Evolutionary conservation across 1,284 basidiomycete species (phyloP).

Genomic region (Boletellus deceptivus): DNA sequence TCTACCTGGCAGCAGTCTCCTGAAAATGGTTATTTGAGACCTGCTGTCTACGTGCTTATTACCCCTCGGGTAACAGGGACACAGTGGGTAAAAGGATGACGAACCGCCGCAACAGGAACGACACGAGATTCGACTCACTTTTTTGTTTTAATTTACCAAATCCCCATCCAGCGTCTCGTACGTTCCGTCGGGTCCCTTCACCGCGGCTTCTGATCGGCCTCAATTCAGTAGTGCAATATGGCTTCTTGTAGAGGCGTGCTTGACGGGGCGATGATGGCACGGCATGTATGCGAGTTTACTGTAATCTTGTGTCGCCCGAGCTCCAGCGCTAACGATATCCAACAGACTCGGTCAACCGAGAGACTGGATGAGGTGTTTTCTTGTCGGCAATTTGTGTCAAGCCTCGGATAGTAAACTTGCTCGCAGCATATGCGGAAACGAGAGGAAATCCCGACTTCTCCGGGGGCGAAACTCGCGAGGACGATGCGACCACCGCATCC

Average conservation of each 20-base stretch:
- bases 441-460: background rate
- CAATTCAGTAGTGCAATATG: background rate
- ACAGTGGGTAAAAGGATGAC: background rate
- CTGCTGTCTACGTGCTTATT: too few species aligned
- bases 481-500: too few species aligned
- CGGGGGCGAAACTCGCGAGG: too few species aligned
- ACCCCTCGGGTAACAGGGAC: too few species aligned
- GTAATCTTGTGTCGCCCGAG: background rate
- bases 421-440: background rate
- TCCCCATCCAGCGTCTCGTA: background rate
- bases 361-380: background rate
- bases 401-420: background rate
- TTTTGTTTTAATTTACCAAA: background rate
- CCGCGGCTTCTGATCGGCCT: background rate
- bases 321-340: background rate
- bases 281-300: background rate
- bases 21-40: too few species aligned
- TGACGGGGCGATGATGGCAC: background rate
- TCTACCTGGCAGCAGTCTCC: too few species aligned
- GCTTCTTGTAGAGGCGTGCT: background rate
- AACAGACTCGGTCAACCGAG: too few species aligned
- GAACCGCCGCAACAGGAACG: background rate
- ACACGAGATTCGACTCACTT: background rate
- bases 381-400: background rate
- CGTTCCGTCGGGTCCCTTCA: background rate